phyloP scores from a whole-genome alignment of 176 grass and related monocot genomes.

The Eragrostis nindensis region DNA sequence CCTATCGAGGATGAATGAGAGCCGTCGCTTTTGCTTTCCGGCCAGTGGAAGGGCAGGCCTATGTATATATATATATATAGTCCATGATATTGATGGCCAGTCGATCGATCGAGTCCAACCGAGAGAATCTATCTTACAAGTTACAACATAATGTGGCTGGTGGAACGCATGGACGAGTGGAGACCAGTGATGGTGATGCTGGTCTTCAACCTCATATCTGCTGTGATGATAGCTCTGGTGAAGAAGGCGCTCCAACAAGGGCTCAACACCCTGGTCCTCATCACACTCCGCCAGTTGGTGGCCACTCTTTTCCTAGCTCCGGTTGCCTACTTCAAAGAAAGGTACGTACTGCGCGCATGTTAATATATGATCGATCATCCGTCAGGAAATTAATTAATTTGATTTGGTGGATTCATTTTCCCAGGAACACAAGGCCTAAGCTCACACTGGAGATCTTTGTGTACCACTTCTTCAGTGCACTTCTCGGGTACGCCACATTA shows the following conservation, averaged over 20 bases:
- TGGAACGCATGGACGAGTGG: conserved; percentile 38
- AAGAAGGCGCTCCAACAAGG: conserved; percentile 73
- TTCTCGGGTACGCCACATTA: conserved; percentile 56
- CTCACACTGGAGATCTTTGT: conserved; percentile 61
- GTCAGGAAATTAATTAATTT: no score
- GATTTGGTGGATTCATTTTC: no score
- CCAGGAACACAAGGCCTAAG: conserved; percentile 83
- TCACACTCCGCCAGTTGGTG: conserved; percentile 70
- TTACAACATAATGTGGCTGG: conserved; percentile 19
- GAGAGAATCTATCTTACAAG: no score
- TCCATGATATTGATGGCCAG: not conserved
- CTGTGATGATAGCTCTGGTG: conserved; percentile 68
- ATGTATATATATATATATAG: not conserved
- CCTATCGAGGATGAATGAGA: conserved; percentile 16
- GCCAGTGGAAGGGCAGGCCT: conserved; percentile 22
- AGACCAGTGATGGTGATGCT: conserved; percentile 59
- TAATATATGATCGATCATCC: not conserved
- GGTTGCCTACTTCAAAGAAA: conserved; percentile 74
- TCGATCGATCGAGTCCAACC: no score
- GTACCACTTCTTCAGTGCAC: conserved; percentile 79
- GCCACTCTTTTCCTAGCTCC: conserved; percentile 75
- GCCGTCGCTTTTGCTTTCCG: conserved; percentile 33
- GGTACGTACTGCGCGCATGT: not conserved
- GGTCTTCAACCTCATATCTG: conserved; percentile 47
- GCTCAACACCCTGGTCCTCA: conserved; percentile 62